Evolutionary conservation across 257 asterid species (phyloP), one percentile per base, ranked within the genome.

Genomic region (Solanum paucissectum): DNA sequence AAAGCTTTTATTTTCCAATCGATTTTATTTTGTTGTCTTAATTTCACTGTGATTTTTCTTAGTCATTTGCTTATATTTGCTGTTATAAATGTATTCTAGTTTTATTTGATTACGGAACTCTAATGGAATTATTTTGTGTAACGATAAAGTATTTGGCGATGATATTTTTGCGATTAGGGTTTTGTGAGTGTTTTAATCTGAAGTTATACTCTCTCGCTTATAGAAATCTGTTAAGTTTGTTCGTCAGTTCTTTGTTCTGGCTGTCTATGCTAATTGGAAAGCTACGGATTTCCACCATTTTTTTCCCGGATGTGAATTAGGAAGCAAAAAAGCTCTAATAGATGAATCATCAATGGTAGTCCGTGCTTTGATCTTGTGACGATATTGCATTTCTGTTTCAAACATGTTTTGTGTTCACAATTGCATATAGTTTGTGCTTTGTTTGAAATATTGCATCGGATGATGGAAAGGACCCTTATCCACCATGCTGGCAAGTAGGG

Each of bases 101-200:
- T 46, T 49, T 81, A 25, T 79, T 79, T 79, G 16, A 8, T 27
- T 79, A 27, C 7, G 29, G 55, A 9, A 16, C 68, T 81, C 85
- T 52, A 46, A 81, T 7, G 13, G 9, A 10, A 46, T 44, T 46
- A 81, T 10, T 46, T 46, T 49, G 42, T 46, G 6, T 5, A 36
- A 49, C 1, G 5, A 44, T 29, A 16, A 79, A 14, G 85, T 79
- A 79, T 8, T 27, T 79, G 40, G 66, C 18, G 62, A 44, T 87
- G 87, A 49, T 25, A 42, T 75, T 72, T 77, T 87, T 68, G 73
- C 13, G 66, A 84, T 69, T 87, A 69, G 90, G 90, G 90, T 89
- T 89, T 87, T 85, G 32, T 66, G 72, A 81, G 40, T 44, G 69
- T 81, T 81, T 14, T 29, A 29, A 46, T 46, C 68, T 46, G 38